phyloP scores from a whole-genome alignment of 169 alveolate genomes.

The Plasmodium berghei region DNA sequence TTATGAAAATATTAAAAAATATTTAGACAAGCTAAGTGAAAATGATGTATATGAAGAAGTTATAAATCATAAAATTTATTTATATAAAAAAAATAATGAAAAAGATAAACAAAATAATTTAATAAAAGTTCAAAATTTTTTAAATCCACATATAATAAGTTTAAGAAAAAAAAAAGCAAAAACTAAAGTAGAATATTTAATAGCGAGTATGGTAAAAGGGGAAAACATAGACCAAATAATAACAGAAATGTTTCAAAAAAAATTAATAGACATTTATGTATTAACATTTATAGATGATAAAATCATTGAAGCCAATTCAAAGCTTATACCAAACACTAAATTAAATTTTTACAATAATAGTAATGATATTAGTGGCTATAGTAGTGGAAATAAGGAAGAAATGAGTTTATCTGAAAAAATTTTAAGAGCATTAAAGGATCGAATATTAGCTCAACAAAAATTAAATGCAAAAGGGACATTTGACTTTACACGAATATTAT shows the following conservation, averaged over 20 bases:
- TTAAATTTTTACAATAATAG: background rate
- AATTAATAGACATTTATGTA: slow-evolving; percentile 48
- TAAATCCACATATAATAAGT: slow-evolving; percentile 59
- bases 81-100: slow-evolving; percentile 67
- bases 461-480: slow-evolving; percentile 64
- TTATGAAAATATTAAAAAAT: slow-evolving; percentile 42
- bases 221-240: slow-evolving; percentile 42
- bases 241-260: slow-evolving; percentile 53
- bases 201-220: slow-evolving; percentile 50
- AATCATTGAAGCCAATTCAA: slow-evolving; percentile 69
- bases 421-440: slow-evolving; percentile 49
- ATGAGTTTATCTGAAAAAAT: slow-evolving; percentile 71
- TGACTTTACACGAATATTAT: slow-evolving; percentile 48
- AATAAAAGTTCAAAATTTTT: slow-evolving; percentile 48
- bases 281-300: slow-evolving; percentile 73
- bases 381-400: background rate
- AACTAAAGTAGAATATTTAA: slow-evolving; percentile 58
- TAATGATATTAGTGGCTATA: background rate
- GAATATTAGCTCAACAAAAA: slow-evolving; percentile 73
- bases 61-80: slow-evolving; percentile 60
- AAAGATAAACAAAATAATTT: slow-evolving; percentile 38
- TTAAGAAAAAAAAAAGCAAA: slow-evolving; percentile 73
- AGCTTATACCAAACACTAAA: slow-evolving; percentile 16
- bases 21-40: slow-evolving; percentile 40
- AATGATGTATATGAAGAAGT: slow-evolving; percentile 76